These are phyloP conservation scores for Skeletonema grethae DNA, from an alignment of 108 stramenopile genomes.

Conservation along the genomic window DNA sequence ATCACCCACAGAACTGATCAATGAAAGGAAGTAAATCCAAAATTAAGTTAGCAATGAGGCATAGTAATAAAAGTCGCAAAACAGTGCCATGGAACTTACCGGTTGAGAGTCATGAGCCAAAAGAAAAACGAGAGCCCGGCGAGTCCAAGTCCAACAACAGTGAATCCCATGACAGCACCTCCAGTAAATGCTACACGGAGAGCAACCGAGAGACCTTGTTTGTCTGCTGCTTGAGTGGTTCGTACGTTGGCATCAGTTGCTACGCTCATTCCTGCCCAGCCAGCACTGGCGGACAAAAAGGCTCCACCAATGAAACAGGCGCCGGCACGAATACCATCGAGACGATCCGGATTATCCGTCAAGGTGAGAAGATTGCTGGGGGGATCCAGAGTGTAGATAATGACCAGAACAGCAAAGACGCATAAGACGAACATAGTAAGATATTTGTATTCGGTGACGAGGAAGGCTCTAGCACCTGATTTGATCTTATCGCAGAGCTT, in stretches of 20 bases:
- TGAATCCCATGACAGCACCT: constrained; percentile 69
- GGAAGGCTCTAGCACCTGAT: constrained; percentile 89
- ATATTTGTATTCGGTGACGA: constrained; percentile 92
- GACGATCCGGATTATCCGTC: constrained; percentile 15
- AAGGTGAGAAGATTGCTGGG: constrained; percentile 19
- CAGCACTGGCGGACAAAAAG: constrained; percentile 74
- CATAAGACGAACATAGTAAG: constrained; percentile 78
- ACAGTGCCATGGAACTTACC: not conserved
- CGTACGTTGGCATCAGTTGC: constrained; percentile 94
- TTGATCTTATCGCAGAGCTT: constrained; percentile 80
- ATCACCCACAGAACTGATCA: not conserved
- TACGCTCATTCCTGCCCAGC: constrained; percentile 89
- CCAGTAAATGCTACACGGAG: constrained; percentile 91
- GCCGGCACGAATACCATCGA: constrained; percentile 83
- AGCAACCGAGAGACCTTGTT: constrained; percentile 73
- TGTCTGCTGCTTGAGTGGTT: constrained; percentile 87
- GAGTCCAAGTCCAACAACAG: constrained; percentile 62
- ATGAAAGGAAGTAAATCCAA: not conserved
- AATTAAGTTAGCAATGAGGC: not conserved
- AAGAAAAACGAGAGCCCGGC: constrained; percentile 55
- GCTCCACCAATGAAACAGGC: constrained; percentile 88
- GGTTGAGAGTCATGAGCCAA: constrained; percentile 5
- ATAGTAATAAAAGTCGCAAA: not conserved
- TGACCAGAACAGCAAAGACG: constrained; percentile 49
- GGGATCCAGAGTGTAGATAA: constrained; percentile 64